A percentile compares a stretch with the other conserved stretches of the same genome.
Conservation (phyloP, 495 filamentous ascomycete genomes). For the Pyronema domesticum region DNA sequence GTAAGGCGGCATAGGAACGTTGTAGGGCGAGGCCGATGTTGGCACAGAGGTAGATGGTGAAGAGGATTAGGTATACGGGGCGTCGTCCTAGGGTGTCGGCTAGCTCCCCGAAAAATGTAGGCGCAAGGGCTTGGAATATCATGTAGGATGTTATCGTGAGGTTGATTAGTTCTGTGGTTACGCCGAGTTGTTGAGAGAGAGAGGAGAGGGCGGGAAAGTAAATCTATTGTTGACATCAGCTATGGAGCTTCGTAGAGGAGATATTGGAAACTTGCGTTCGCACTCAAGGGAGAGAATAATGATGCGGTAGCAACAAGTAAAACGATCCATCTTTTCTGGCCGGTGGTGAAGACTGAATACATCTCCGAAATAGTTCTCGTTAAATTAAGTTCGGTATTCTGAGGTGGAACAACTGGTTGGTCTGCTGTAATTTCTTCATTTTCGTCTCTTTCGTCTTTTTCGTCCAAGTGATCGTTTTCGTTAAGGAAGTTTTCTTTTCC, state of each 20-base stretch:
- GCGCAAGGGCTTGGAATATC: conserved; percentile 44
- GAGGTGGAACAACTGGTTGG: too few species aligned
- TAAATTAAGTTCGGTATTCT: background rate
- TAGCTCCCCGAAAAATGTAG: conserved; percentile 42
- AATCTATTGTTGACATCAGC: conserved; percentile 27
- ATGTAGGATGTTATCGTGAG: conserved; percentile 49
- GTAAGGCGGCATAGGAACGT: conserved; percentile 38
- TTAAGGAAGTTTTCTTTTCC: too few species aligned
- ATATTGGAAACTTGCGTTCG: conserved; percentile 28
- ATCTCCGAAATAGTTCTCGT: conserved; percentile 6
- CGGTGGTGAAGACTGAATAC: conserved; percentile 40
- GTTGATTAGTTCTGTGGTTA: conserved; percentile 45
- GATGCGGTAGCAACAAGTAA: conserved; percentile 45
- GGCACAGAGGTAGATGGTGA: conserved; percentile 41
- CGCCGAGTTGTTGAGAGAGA: conserved; percentile 36
- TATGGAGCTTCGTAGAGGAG: background rate
- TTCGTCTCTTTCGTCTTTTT: too few species aligned
- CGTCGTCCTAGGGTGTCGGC: conserved; percentile 41
- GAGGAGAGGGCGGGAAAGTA: conserved; percentile 58
- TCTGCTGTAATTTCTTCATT: too few species aligned
- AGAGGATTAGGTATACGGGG: conserved; percentile 40
- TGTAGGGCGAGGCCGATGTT: conserved; percentile 48
- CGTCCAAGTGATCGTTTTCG: too few species aligned
- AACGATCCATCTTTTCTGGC: conserved; percentile 43
- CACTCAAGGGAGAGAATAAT: conserved; percentile 56